Evolutionary conservation across 345 rosid species (phyloP).

Genomic region (Acer saccharum): DNA sequence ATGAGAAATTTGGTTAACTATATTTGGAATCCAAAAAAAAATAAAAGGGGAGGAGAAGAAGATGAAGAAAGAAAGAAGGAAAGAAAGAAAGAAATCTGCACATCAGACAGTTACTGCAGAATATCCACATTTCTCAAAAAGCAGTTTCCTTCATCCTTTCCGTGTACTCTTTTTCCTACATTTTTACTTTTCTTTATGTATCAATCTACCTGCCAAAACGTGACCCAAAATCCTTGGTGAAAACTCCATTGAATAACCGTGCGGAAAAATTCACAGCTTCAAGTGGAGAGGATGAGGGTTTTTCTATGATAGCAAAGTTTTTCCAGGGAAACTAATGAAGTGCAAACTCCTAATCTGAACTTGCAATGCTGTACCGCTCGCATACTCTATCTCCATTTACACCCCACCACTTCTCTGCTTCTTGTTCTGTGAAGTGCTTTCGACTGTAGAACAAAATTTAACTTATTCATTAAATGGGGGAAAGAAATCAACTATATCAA

Average conservation of each 20-base stretch:
- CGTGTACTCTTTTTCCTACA: not conserved
- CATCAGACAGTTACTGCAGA: not conserved
- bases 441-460: constrained; percentile 48
- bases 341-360: constrained; percentile 16
- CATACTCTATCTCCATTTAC: constrained; percentile 65
- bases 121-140: constrained; percentile 1
- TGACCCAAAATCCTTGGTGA: constrained; percentile 12
- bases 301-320: constrained; percentile 5
- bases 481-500: not conserved
- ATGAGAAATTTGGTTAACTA: not conserved
- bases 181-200: not conserved
- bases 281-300: constrained; percentile 32
- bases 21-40: not conserved
- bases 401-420: constrained; percentile 95
- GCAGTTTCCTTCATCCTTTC: constrained; percentile 6
- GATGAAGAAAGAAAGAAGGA: not conserved
- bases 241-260: constrained; percentile 28
- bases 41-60: too few relatives aligned
- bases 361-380: constrained; percentile 54
- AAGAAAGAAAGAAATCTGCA: not conserved
- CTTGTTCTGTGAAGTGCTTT: constrained; percentile 66
- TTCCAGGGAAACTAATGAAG: not conserved
- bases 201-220: constrained; percentile 9
- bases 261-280: constrained; percentile 37
- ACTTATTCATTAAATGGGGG: not conserved